Evolutionary conservation across 805 yeast genomes (phyloP).

Genomic region (Cyberlindnera saturnus): DNA sequence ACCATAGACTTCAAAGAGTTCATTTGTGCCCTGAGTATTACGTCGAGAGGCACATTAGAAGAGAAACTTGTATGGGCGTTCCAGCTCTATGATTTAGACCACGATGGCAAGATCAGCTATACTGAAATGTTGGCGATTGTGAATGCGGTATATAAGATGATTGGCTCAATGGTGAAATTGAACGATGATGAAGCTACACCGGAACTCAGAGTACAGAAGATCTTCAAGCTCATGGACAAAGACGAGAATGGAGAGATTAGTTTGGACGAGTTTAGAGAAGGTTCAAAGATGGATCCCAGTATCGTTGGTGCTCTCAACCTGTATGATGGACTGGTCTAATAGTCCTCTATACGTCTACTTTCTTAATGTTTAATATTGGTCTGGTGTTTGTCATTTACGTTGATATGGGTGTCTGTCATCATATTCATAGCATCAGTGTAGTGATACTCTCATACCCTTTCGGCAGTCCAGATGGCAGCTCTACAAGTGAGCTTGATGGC

Average conservation of each 20-base stretch:
- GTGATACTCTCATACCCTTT: slow-evolving; percentile 46
- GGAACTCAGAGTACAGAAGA: slow-evolving; percentile 75
- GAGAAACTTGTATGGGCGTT: slow-evolving; percentile 90
- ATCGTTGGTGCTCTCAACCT: slow-evolving; percentile 71
- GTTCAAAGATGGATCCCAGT: slow-evolving; percentile 72
- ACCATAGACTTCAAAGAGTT: slow-evolving; percentile 89
- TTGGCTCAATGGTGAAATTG: slow-evolving; percentile 86
- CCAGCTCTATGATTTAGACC: slow-evolving; percentile 76
- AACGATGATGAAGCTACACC: slow-evolving; percentile 92
- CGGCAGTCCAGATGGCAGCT: slow-evolving; percentile 90
- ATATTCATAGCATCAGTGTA: not conserved
- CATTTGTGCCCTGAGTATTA: slow-evolving; percentile 77
- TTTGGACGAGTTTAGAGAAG: slow-evolving; percentile 79
- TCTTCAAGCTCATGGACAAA: slow-evolving; percentile 69
- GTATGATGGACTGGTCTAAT: slow-evolving; percentile 71
- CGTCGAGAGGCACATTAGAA: slow-evolving; percentile 78
- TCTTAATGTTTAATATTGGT: not conserved
- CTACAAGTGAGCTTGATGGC: slow-evolving; percentile 76
- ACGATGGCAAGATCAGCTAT: slow-evolving; percentile 69
- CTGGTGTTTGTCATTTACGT: not conserved
- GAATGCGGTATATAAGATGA: slow-evolving; percentile 85
- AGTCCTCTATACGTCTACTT: not conserved
- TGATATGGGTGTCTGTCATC: too few relatives aligned
- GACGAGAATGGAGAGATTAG: slow-evolving; percentile 63
- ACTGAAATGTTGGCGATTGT: slow-evolving; percentile 78